Evolutionary conservation across 139 green algal species (phyloP), one percentile per base, ranked within the genome.

Genomic region (Chlorella sorokiniana): DNA sequence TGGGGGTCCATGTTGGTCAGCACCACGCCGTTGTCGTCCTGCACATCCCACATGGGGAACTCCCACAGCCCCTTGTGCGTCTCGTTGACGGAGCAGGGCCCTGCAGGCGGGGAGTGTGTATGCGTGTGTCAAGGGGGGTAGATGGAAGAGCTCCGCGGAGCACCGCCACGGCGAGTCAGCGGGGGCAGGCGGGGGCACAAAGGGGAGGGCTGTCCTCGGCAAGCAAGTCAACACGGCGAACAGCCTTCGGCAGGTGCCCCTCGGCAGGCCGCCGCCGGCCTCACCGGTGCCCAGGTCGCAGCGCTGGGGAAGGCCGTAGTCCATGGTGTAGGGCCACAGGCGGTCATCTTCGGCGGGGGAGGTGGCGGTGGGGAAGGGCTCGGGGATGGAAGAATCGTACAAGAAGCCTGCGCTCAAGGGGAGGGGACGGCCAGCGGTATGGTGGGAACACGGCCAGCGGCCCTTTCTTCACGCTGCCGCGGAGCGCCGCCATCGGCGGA

Each of bases 1-100:
- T 83, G 78, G 10, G 78, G 78, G 78, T 83, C 78, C 78, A 83
- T 83, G 78, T 83, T 83, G 51, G 78, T 78, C 33, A 78, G 65
- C 78, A 83, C 78, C 48, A 77, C 65, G 6, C 67, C 65, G 1
- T 35, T 75, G 18, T 68, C 65, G 67, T 83, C 70, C 78, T 83
- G 78, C 9, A 83, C 27, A 40, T 83, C 78, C 78, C 78, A 83
- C 78, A 83, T 83, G 5, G 78, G 78, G 65, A 83, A 77, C 67
- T 83, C 65, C 78, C 78, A 83, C 48, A 83, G 78, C 0, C 78
- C 65, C 27, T 65, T 65, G 45, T 70, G 78, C 11, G 42, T 67
- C 67, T 83, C 78, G 78, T 83, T 83, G n/a, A 83, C 65, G 29
- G 65, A 77, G 78, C 78, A 83, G 78, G 78, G 64, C 35, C 78